Evolutionary conservation across 2,329 filamentous ascomycete species (phyloP), one percentile per base, ranked within the genome.

Genomic region (Sclerotinia spermophila): DNA sequence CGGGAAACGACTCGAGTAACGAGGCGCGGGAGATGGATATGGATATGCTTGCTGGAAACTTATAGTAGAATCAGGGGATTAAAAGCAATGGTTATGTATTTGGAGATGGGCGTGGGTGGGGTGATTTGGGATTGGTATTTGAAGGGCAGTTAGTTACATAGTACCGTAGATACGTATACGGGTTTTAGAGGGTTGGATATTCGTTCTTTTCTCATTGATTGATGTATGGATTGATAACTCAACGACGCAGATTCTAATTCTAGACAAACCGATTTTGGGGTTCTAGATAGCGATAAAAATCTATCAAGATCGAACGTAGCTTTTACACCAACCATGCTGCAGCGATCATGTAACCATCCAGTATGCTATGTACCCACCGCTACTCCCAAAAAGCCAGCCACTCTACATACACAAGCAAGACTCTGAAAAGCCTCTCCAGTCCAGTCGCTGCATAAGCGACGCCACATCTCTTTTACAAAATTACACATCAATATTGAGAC

Each of bases 401-500:
- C 19, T 48, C 33, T 53, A 17, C 48, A n/a, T 27, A n/a, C 13
- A n/a, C 17, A 53, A n/a, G n/a, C 48, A 30, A 53, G 5, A 58
- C 21, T 40, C 11, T 59, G 27, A 21, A 21, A 33, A n/a, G 53
- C 53, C 27, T n/a, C 61, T 48, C 42, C 44, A 62, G 40, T 48
- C 60, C 35, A n/a, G 21, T 15, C 30, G 44, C 33, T 51, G 62
- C 45, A 40, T 30, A 30, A 30, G 17, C 62, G 15, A 40, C 30
- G 45, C 33, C 45, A 65, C 45, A 40, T 38, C 24, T 44, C n/a
- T 40, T 51, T 27, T 51, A 65, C 27, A 21, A 53, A 53, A 65
- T 64, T 19, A n/a, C 38, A 38, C 40, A 13, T 38, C 40, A 42
- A 61, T 68, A 68, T 35, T 48, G 66, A 68, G 55, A 55, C 66